Base-by-base conservation (phyloP, 345 rosid species). In the Eucalyptus marginata region DNA sequence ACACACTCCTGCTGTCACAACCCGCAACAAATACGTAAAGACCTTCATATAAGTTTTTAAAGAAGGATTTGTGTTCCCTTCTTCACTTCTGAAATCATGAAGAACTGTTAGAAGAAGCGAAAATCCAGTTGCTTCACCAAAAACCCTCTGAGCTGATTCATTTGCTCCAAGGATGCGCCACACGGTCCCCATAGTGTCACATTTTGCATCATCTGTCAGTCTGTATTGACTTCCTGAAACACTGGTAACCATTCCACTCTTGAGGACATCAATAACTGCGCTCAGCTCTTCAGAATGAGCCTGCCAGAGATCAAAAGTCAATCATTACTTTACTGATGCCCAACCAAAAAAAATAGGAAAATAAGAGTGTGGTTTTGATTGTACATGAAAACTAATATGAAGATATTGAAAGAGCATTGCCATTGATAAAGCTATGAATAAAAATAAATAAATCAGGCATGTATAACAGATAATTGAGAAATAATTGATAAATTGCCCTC, bases 71-170 rank as follows among this genome's bases (percentile, higher is more conserved):
- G 91, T 90, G 66, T 89, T 91, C 86, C 93, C 97, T 86, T 90
- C 95, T 85, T 95, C 96, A 90, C 93, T 97, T 91, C 95, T 98
- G 90, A 98, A 96, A 91, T 98, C 94, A 83, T 98, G 98, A 83
- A 98, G 99, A 87, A 94, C 94, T 80, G 99, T 98, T 91, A 97
- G 90, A 90, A 98, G 94, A 93, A 98, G 98, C 90, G 99, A 98
- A 93, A 98, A 97, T 44, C 99, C 99, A 86, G 99, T 96, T 88
- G 98, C 95, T 94, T 98, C 99, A 90, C 99, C 99, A 89, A 98
- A 98, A 87, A 96, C 94, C 93, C 93, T 94, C 92, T 97, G 99
- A 66, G 97, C 97, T 89, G 97, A 95, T 86, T 91, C 93, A 92
- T 97, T 98, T 76, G 92, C 94, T 86, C 99, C 98, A 90, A 98